Evolutionary conservation across 2,329 filamentous ascomycete genomes (phyloP), one percentile per base, ranked within the genome.

Genomic region (Delphinella strobiligena): DNA sequence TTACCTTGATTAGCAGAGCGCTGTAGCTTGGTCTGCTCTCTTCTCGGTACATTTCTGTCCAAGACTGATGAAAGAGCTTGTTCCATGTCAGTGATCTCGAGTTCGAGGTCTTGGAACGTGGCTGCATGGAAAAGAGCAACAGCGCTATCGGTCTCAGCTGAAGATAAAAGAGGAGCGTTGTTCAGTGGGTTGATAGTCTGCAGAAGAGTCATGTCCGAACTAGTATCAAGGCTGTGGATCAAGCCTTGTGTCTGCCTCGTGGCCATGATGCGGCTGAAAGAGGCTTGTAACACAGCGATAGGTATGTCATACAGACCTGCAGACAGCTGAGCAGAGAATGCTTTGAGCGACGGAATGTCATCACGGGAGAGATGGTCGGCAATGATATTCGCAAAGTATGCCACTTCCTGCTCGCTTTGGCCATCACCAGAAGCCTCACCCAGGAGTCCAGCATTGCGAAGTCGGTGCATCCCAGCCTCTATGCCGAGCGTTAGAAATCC

Each of bases 111-210:
- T 27, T 40, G 49, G 4, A 42, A 18, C 5, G 38, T 32, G 19
- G 41, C 45, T 14, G 9, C 8, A 36, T 5, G 33, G 5, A n/a
- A 8, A 9, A 14, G 18, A 15, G 41, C 36, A 19, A 44, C 54
- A 42, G 19, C 55, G 55, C 17, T 7, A 7, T 7, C 22, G 7
- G 7, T 12, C 12, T 12, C 22, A 27, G 12, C 22, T 7, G 22
- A 27, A 7, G 22, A 27, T 12, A 67, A 47, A 27, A 60, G 54
- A 18, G 63, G 50, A 45, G 66, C 61, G 44, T 69, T 69, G 50
- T 58, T 61, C 40, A 69, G 53, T 42, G 66, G 63, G 52, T 69
- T 62, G 42, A 66, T 55, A 31, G 66, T 54, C 51, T 57, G 53
- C 44, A 49, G 53, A 44, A n/a, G n/a, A n/a, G n/a, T n/a, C n/a